Evolutionary conservation across 2,329 filamentous ascomycete species (phyloP), one percentile per base, ranked within the genome.

Genomic region (Diatrype stigma): DNA sequence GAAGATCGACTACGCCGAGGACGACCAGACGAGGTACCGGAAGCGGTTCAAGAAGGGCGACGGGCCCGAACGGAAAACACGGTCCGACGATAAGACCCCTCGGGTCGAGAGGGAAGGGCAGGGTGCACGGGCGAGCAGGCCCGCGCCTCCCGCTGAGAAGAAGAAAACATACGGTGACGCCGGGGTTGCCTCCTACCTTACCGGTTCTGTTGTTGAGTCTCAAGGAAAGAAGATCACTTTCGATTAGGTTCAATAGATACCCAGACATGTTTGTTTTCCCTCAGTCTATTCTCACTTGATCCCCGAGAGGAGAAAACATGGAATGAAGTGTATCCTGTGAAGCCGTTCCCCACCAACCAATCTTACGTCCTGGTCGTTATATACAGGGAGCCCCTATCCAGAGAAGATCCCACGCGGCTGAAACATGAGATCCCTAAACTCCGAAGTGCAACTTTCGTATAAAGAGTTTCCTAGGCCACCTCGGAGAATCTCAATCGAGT

Each of bases 1-100:
- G 59, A 89, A 93, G 67, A 85, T 94, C 67, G 93, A 99, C 69
- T 91, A 93, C 63, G 94, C 94, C 19, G 94, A 99, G 73, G 94
- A 97, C 69, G 84, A 92, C 52, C 85, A 90, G 60, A 83, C 84
- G 32, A 78, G 94, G 51, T 99, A 99, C 71, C 93, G 93, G 76
- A 99, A 97, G 78, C 84, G 94, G 2, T 97, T 88, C 65, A 88
- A 90, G 57, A 93, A 92, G 69, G 86, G 86, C 38, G 86, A 86
- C 38, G 80, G 78, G 30, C 76, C 73, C 19, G 73, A 71, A 56
- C 70, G 68, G 59, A 56, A 54, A 52, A 56, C 50, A 57, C 46
- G 16, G 12, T n/a, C 40, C 42, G 57, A 30, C 38, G 55, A 16
- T 51, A 60, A 49, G 61, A 67, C 51, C 54, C 51, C 60, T 55